Conservation (phyloP, 1,139 yeast species). For the Pichia sp. region DNA sequence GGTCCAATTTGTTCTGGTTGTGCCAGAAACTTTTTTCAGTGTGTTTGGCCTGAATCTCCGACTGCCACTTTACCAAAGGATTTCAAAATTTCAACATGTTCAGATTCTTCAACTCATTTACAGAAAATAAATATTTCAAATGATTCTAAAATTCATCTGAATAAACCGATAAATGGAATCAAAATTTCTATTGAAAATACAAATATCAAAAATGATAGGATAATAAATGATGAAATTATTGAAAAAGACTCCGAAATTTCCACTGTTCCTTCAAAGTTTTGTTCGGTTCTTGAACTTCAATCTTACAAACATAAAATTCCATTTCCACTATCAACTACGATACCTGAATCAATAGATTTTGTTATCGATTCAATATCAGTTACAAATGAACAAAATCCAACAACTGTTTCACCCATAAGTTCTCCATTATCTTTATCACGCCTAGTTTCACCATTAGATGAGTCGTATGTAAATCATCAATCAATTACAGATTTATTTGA, state of each 20-base stretch:
- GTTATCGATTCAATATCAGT: slow-evolving; percentile 5
- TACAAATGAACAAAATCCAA: background rate
- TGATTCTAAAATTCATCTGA: background rate
- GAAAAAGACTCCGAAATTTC: slow-evolving; percentile 2
- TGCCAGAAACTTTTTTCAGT: slow-evolving; percentile 33
- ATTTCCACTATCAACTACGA: slow-evolving; percentile 6
- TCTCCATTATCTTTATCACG: background rate
- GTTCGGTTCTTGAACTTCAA: slow-evolving; percentile 22
- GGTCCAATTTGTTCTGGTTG: slow-evolving; percentile 37
- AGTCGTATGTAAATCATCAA: slow-evolving; percentile 11
- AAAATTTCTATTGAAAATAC: background rate
- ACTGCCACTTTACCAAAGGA: slow-evolving; percentile 32
- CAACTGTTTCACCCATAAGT: background rate
- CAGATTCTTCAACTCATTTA: slow-evolving; percentile 9
- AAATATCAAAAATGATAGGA: background rate
- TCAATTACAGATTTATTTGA: slow-evolving; percentile 21
- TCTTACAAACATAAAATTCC: slow-evolving; percentile 19
- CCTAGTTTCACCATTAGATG: slow-evolving; percentile 1
- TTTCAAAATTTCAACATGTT: slow-evolving; percentile 26
- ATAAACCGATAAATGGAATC: background rate
- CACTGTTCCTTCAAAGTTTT: slow-evolving; percentile 23
- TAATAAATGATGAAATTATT: background rate
- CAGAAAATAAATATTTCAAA: background rate
- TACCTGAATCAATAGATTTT: slow-evolving; percentile 13
- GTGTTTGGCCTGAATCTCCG: slow-evolving; percentile 35